Evolutionary conservation across 192 early-diverging fungal species (phyloP), one percentile per base, ranked within the genome.

Genomic region (Coemansia sp.): DNA sequence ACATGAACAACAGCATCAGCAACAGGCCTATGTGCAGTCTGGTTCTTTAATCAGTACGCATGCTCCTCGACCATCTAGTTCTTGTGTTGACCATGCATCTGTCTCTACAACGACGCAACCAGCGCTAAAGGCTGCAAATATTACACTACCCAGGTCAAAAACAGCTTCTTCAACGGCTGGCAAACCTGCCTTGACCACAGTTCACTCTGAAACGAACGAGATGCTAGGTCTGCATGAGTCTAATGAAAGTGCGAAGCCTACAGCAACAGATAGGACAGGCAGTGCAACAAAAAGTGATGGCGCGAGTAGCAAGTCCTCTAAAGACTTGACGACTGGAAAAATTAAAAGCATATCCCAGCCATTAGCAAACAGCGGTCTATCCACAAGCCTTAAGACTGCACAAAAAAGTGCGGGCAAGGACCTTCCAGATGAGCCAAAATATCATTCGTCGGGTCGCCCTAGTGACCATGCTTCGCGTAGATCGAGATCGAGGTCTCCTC

Each of bases 21-120:
- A 56, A 17, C 55, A 56, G 55, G 32, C 46, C 41, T 14, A 50
- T 9, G 72, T 78, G 70, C 45, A 65, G 57, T 67, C 76, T 12
- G 64, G 69, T n/a, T 72, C 70, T 17, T 58, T 72, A 20, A 63
- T 66, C 43, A 65, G 66, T 45, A 44, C 58, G n/a, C 40, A 42
- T 0, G 5, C 66, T 2, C 32, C 55, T 38, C 55, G 22, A 37
- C 7, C n/a, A 50, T 14, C 7, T 50, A 50, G 5, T 2, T 17
- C 1, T 50, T 50, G n/a, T 17, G 16, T 50, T 17, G n/a, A 50
- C 0, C 2, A 14, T 17, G 32, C 32, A 4, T 32, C 32, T 32
- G 32, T 32, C 32, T 32, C 32, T 32, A 32, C 32, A 32, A 32
- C 32, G 32, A 32, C 32, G 32, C 32, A 32, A 32, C 32, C 4